These are phyloP conservation scores for Davidsoniella australis DNA, from an alignment of 2,329 filamentous ascomycete species.

Conservation along the genomic window DNA sequence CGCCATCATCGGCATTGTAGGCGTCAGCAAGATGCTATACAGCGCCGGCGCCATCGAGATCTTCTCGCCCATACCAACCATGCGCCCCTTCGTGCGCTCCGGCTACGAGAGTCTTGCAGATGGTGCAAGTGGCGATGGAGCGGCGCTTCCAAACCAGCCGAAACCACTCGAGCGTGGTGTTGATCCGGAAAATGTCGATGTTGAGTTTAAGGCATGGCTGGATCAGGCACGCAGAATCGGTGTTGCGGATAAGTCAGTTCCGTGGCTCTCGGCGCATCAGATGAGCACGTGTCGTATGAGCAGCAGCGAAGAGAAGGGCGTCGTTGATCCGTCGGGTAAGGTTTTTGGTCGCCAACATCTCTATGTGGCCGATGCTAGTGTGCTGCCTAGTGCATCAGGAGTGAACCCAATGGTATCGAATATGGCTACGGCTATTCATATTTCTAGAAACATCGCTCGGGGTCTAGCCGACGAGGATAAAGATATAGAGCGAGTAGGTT, in stretches of 20 bases:
- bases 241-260: slow-evolving; percentile 31
- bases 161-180: neutral
- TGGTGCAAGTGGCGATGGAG: neutral
- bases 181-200: slow-evolving; percentile 34
- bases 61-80: slow-evolving; percentile 42
- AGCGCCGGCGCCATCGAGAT: slow-evolving; percentile 70
- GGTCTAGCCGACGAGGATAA: neutral
- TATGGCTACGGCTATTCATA: slow-evolving; percentile 54
- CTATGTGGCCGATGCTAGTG: slow-evolving; percentile 58
- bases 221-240: slow-evolving; percentile 29
- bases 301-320: slow-evolving; percentile 30
- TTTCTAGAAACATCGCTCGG: slow-evolving; percentile 34
- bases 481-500: neutral
- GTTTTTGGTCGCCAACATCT: slow-evolving; percentile 51
- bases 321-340: slow-evolving; percentile 38
- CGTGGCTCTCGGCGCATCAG: slow-evolving; percentile 60
- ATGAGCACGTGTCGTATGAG: slow-evolving; percentile 68
- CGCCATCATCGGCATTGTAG: slow-evolving; percentile 54
- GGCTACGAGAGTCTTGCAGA: slow-evolving; percentile 4
- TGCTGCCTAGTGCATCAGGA: slow-evolving; percentile 60
- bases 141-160: neutral
- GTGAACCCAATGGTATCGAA: slow-evolving; percentile 70
- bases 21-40: slow-evolving; percentile 59
- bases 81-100: slow-evolving; percentile 41
- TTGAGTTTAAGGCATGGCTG: slow-evolving; percentile 46